Conservation (phyloP, 2,329 filamentous ascomycete species). For the Orbilia blumenaviensis region DNA sequence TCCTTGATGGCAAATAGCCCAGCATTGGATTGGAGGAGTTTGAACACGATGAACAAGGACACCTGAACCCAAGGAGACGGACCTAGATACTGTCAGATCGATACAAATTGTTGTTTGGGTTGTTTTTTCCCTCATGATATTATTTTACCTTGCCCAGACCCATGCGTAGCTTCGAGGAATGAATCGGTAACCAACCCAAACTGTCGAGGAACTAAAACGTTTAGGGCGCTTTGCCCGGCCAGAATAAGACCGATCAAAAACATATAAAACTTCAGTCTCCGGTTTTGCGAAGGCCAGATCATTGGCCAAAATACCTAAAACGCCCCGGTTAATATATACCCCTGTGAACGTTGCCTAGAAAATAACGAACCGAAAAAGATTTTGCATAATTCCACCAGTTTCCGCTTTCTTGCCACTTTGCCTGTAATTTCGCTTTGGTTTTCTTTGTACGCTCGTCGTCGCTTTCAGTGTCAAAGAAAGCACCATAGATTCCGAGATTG, state of each 20-base stretch:
- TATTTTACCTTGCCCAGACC: slow-evolving; percentile 12
- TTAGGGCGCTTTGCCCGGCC: slow-evolving; percentile 75
- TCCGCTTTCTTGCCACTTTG: slow-evolving; percentile 76
- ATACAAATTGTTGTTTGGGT: slow-evolving; percentile 59
- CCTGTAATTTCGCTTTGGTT: slow-evolving; percentile 70
- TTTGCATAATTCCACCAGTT: slow-evolving; percentile 81
- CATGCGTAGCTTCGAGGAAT: slow-evolving; percentile 38
- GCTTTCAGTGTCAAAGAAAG: slow-evolving; percentile 60
- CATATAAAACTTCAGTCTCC: slow-evolving; percentile 73
- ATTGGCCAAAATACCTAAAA: slow-evolving; percentile 76
- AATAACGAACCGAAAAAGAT: slow-evolving; percentile 69
- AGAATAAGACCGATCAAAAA: slow-evolving; percentile 74
- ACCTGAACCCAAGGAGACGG: slow-evolving; percentile 67
- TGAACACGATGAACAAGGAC: slow-evolving; percentile 65
- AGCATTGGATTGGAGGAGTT: slow-evolving; percentile 65
- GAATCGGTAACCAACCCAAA: slow-evolving; percentile 80
- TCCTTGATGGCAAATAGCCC: slow-evolving; percentile 66
- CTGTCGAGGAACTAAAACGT: slow-evolving; percentile 81
- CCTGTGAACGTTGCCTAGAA: slow-evolving; percentile 3
- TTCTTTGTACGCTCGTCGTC: slow-evolving; percentile 64
- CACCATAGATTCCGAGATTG: slow-evolving; percentile 59
- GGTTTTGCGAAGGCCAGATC: slow-evolving; percentile 77
- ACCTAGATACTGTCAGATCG: slow-evolving; percentile 55
- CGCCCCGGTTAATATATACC: slow-evolving; percentile 10
- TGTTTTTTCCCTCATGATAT: neutral